A percentile compares a stretch with the other conserved stretches of the same genome.
phyloP scores from a whole-genome alignment of 2,329 filamentous ascomycete genomes.

The Colletotrichum tofieldiae region DNA sequence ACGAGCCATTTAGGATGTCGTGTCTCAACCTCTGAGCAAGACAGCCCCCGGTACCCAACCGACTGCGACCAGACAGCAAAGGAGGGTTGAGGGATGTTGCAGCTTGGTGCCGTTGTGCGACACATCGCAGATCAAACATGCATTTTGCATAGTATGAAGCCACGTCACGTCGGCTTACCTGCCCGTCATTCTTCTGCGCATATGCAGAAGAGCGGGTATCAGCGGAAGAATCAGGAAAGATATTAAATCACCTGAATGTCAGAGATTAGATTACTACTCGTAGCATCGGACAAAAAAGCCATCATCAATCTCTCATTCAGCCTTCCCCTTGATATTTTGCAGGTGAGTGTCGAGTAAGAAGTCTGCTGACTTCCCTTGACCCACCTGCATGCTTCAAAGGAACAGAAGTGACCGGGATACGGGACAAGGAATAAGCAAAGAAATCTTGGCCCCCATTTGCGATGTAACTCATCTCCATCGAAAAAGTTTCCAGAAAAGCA shows the following conservation, averaged over 20 bases:
- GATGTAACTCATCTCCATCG: slow-evolving; percentile 18
- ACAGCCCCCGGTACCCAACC: not conserved
- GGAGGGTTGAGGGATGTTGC: too few relatives aligned
- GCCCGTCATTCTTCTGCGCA: slow-evolving; percentile 1
- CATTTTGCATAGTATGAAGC: not conserved
- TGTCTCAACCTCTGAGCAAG: too few relatives aligned
- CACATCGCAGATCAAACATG: slow-evolving; percentile 8
- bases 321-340: not conserved
- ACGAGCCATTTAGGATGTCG: not conserved
- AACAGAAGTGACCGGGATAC: not conserved
- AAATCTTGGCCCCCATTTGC: not conserved
- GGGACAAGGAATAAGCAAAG: not conserved
- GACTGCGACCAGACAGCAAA: not conserved
- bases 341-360: not conserved
- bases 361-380: not conserved
- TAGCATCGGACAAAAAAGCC: not conserved
- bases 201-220: not conserved
- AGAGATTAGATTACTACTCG: not conserved
- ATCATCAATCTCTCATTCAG: not conserved
- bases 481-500: slow-evolving; percentile 40
- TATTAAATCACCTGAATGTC: not conserved
- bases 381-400: not conserved
- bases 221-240: not conserved
- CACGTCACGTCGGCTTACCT: not conserved
- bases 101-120: too few relatives aligned